phyloP scores from a whole-genome alignment of 2,329 filamentous ascomycete genomes.

The Xylaria sp. region DNA sequence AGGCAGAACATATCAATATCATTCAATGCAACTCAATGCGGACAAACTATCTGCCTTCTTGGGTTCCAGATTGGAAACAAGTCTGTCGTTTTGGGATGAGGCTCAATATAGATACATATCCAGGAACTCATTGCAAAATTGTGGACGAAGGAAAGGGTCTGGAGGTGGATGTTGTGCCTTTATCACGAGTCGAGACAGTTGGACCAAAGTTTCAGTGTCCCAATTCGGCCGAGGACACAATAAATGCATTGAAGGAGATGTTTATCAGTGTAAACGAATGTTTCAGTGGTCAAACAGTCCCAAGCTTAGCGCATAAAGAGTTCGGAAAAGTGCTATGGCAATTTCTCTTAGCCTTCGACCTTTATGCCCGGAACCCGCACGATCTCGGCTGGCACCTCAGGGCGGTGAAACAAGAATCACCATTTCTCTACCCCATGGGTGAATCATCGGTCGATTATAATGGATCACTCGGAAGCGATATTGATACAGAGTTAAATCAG shows the following conservation, averaged over 20 bases:
- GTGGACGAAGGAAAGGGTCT: not conserved
- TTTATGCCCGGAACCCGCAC: not conserved
- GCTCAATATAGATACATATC: not conserved
- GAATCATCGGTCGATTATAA: not conserved
- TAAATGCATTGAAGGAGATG: conserved; percentile 3
- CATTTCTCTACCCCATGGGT: not conserved
- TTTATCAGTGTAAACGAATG: conserved; percentile 1
- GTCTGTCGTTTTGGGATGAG: not conserved
- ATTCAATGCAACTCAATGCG: conserved; percentile 18
- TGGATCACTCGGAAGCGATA: not conserved
- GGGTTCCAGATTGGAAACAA: conserved; percentile 17
- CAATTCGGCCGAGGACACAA: not conserved
- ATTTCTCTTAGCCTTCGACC: conserved; percentile 5
- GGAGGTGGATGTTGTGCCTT: conserved; percentile 9
- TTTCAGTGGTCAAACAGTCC: not conserved
- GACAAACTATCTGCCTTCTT: conserved; percentile 12
- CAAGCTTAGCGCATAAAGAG: not conserved
- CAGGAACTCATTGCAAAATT: not conserved
- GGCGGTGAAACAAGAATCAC: not conserved
- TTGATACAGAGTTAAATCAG: not conserved
- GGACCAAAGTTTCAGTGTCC: not conserved
- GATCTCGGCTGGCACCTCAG: conserved; percentile 4
- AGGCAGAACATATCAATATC: conserved; percentile 2
- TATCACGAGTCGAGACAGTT: conserved; percentile 1
- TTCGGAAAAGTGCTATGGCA: conserved; percentile 12